phyloP scores from a whole-genome alignment of 495 filamentous ascomycete genomes.

The Penicillium robsamsonii region DNA sequence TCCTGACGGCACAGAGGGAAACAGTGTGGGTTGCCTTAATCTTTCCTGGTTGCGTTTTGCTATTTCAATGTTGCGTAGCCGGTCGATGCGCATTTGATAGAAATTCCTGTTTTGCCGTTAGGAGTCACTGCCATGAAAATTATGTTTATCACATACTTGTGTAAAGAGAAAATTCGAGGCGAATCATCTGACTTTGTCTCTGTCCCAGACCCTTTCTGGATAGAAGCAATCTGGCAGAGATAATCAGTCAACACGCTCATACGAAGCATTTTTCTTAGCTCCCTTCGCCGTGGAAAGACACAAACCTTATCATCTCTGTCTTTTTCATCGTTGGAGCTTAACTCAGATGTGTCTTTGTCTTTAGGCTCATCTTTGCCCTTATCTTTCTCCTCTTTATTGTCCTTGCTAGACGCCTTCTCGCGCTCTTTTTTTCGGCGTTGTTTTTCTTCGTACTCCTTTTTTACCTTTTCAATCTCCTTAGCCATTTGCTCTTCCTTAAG shows the following conservation, averaged over 20 bases:
- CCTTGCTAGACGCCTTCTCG: conserved; percentile 23
- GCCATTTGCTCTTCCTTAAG: conserved; percentile 65
- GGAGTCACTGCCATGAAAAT: neutral
- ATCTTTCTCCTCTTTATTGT: conserved; percentile 54
- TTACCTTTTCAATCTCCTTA: conserved; percentile 73
- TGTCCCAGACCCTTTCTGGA: conserved; percentile 31
- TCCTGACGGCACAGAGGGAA: conserved; percentile 78
- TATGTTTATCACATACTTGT: conserved; percentile 59
- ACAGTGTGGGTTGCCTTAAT: conserved; percentile 71
- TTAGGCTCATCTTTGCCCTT: conserved; percentile 45
- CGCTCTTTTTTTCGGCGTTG: conserved; percentile 38
- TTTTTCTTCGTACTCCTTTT: conserved; percentile 50
- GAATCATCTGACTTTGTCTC: conserved; percentile 39
- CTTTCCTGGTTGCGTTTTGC: conserved; percentile 80
- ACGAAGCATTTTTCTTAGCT: neutral
- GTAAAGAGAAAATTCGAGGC: conserved; percentile 80
- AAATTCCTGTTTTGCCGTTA: conserved; percentile 59
- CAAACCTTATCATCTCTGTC: conserved; percentile 56
- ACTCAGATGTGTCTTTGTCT: conserved; percentile 29
- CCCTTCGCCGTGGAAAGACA: neutral
- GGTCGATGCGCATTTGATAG: conserved; percentile 79
- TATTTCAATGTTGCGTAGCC: conserved; percentile 73
- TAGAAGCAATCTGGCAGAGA: conserved; percentile 34
- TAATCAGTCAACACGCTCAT: neutral
- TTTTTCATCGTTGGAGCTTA: conserved; percentile 44